Base-by-base conservation (phyloP, 257 asterid genomes). In the Gardenia jasminoides region DNA sequence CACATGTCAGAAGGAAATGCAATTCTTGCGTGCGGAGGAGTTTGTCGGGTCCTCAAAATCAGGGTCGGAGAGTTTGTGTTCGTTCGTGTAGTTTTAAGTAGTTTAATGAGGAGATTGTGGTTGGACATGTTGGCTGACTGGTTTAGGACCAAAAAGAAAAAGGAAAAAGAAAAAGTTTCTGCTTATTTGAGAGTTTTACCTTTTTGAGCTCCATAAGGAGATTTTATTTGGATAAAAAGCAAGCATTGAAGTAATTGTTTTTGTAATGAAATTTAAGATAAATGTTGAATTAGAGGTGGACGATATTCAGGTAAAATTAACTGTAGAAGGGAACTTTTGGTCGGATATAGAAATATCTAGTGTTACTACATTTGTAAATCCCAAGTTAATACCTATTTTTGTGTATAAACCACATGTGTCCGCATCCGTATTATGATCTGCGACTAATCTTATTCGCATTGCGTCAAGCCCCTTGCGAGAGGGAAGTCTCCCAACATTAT, bases 1-100 rank as follows among this genome's bases (percentile, higher is more conserved):
- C 86, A 83, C 79, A 76, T 75, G 83, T 59, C 24, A 43, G 24
- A 17, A 16, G 10, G 58, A 26, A 28, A 77, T 31, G 30, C 62
- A 36, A 70, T 67, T 39, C 24, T 36, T 36, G 48, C 30, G 24
- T 67, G 28, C n/a, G 19, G 72, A 68, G 44, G 59, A 50, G 19
- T 67, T 9, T 62, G 19, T 75, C 39, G 80, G 65, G 19, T 46
- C 76, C 65, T 69, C 7, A 31, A 31, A 67, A 74, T 75, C 44
- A 41, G 84, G 44, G 77, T 59, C 74, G 30, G 48, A 39, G 56
- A 20, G 9, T 54, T 8, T 33, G 56, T 10, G 54, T 78, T 68
- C 9, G 12, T 43, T 56, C 47, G 61, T n/a, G 13, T 36, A 5
- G 41, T 36, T 36, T 36, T 36, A 36, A 36, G 41, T 28, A 30